phyloP scores from a whole-genome alignment of 805 yeast genomes.

The Danielozyma ontarioensis region DNA sequence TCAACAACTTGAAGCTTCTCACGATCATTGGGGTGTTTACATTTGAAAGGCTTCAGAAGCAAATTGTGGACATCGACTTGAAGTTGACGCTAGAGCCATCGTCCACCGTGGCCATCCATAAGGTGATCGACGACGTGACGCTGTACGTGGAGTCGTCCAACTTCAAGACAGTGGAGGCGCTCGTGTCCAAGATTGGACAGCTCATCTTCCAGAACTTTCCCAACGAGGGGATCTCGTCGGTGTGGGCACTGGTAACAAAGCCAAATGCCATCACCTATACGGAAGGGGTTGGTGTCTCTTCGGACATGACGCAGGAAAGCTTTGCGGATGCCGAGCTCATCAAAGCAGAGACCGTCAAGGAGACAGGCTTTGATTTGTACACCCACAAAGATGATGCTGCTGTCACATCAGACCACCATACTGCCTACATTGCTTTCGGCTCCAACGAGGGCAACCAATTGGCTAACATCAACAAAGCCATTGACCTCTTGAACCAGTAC shows the following conservation, averaged over 20 bases:
- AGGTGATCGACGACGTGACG: conserved; percentile 44
- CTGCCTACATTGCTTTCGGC: conserved; percentile 82
- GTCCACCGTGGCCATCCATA: conserved; percentile 34
- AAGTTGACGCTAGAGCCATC: conserved; percentile 14
- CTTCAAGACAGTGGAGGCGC: conserved; percentile 91
- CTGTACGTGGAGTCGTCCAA: conserved; percentile 68
- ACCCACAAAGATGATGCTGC: conserved; percentile 12
- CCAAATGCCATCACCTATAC: conserved; percentile 87
- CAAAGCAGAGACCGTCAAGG: conserved; percentile 5
- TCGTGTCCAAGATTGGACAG: conserved; percentile 69
- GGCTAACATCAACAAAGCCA: conserved; percentile 52
- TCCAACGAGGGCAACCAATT: conserved; percentile 76
- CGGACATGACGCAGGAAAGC: conserved; percentile 43
- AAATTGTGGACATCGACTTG: conserved; percentile 65
- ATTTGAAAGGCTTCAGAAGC: conserved; percentile 79
- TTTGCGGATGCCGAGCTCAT: conserved; percentile 25
- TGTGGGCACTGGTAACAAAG: conserved; percentile 65
- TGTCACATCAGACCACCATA: conserved; percentile 27
- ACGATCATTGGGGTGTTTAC: conserved; percentile 92
- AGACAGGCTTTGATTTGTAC: conserved; percentile 27
- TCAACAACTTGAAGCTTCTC: conserved; percentile 51
- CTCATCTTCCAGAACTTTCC: conserved; percentile 41
- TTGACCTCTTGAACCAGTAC: conserved; percentile 38
- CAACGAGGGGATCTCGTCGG: conserved; percentile 24
- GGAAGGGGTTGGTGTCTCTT: conserved; percentile 85